These are phyloP conservation scores for Cytospora paraplurivora DNA, from an alignment of 2,329 filamentous ascomycete genomes.

Conservation along the genomic window DNA sequence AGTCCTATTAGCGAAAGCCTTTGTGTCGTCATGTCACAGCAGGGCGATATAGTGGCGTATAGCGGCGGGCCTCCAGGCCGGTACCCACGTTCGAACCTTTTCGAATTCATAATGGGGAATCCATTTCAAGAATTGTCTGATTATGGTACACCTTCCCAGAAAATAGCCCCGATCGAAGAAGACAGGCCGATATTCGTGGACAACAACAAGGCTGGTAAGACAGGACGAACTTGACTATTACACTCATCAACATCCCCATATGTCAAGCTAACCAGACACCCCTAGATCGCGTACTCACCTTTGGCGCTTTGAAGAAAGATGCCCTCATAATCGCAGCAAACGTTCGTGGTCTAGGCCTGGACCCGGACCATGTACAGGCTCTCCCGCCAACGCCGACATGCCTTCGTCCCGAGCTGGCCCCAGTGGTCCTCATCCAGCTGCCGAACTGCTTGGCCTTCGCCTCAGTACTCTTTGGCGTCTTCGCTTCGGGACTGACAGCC, in stretches of 20 bases:
- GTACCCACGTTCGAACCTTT: constrained; percentile 37
- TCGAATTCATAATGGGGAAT: constrained; percentile 43
- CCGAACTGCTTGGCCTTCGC: constrained; percentile 46
- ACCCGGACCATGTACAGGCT: constrained; percentile 38
- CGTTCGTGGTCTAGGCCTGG: constrained; percentile 41
- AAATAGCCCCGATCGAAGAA: constrained; percentile 38
- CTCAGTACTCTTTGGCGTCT: constrained; percentile 40
- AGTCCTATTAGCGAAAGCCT: neutral
- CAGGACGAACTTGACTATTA: neutral
- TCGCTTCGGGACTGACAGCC: constrained; percentile 45
- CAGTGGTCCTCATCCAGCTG: constrained; percentile 46
- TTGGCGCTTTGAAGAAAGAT: constrained; percentile 39
- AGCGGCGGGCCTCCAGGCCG: constrained; percentile 31
- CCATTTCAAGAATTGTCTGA: constrained; percentile 40
- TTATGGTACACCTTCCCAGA: constrained; percentile 36
- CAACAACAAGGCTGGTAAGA: constrained; percentile 43
- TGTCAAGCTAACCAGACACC: constrained; percentile 10
- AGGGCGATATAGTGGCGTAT: constrained; percentile 28
- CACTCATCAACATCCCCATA: neutral
- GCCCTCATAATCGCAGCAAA: constrained; percentile 41
- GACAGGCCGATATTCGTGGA: constrained; percentile 44
- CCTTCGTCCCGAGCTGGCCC: constrained; percentile 42
- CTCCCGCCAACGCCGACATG: constrained; percentile 46
- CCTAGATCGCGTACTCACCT: constrained; percentile 42
- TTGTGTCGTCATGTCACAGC: constrained; percentile 12